These are phyloP conservation scores for Fusarium heterosporum DNA, from an alignment of 2,329 filamentous ascomycete genomes.

Conservation along the genomic window DNA sequence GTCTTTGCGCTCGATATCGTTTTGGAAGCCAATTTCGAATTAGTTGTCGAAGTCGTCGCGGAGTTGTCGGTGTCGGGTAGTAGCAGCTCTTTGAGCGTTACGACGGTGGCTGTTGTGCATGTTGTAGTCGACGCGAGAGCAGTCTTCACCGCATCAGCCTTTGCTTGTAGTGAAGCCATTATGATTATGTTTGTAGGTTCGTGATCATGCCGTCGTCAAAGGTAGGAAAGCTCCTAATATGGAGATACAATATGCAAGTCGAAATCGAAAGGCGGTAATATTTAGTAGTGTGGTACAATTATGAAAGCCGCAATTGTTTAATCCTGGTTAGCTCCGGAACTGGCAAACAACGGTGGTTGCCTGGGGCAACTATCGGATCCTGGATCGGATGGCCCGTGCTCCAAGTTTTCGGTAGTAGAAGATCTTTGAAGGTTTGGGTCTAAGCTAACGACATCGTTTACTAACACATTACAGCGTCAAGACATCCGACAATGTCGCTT, in stretches of 20 bases:
- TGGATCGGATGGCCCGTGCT: slow-evolving; percentile 42
- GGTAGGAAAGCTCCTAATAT: slow-evolving; percentile 41
- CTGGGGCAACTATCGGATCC: slow-evolving; percentile 50
- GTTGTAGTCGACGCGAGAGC: slow-evolving; percentile 65
- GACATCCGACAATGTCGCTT: slow-evolving; percentile 33
- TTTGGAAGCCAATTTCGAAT: slow-evolving; percentile 46
- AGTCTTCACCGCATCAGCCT: slow-evolving; percentile 64
- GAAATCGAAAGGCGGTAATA: slow-evolving; percentile 36
- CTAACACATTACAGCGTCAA: slow-evolving; percentile 1
- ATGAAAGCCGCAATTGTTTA: slow-evolving; percentile 32
- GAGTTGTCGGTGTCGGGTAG: slow-evolving; percentile 50
- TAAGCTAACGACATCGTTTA: slow-evolving; percentile 15
- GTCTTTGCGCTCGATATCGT: slow-evolving; percentile 43
- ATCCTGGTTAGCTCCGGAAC: slow-evolving; percentile 18
- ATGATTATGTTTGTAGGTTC: slow-evolving; percentile 44
- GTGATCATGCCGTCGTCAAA: slow-evolving; percentile 52
- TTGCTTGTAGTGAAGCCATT: slow-evolving; percentile 60
- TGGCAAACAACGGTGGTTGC: slow-evolving; percentile 54
- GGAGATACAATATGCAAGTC: slow-evolving; percentile 41
- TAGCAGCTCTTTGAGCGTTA: slow-evolving; percentile 61
- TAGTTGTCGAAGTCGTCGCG: slow-evolving; percentile 44
- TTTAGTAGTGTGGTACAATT: slow-evolving; percentile 3
- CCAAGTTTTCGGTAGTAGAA: slow-evolving; percentile 30
- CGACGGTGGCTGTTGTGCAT: slow-evolving; percentile 64
- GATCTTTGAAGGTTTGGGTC: slow-evolving; percentile 23